A percentile compares a stretch with the other conserved stretches of the same genome.
Conservation (phyloP, 2,329 filamentous ascomycete species). For the Scedosporium boydii region DNA sequence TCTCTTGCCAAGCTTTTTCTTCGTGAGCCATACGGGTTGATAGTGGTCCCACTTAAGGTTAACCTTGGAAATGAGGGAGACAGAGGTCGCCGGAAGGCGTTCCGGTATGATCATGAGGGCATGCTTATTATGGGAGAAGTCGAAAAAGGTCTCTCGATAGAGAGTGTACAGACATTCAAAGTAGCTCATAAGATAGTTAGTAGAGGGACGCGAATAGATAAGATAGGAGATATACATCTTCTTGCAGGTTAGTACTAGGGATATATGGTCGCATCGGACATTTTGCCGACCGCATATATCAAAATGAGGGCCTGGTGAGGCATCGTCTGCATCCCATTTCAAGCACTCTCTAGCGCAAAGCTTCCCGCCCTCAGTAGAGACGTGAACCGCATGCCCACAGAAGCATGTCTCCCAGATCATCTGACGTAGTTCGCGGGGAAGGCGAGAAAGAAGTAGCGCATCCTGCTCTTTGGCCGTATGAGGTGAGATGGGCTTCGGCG, state of each 20-base stretch:
- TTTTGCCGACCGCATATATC: neutral
- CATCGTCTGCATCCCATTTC: neutral
- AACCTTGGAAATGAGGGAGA: slow-evolving; percentile 4
- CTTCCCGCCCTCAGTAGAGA: slow-evolving; percentile 3
- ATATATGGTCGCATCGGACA: slow-evolving; percentile 8
- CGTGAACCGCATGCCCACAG: slow-evolving; percentile 10
- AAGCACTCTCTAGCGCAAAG: slow-evolving; percentile 10
- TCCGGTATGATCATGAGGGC: slow-evolving; percentile 1
- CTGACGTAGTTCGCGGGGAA: slow-evolving; percentile 10
- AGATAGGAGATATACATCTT: slow-evolving; percentile 10
- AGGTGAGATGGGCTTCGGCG: slow-evolving; percentile 12
- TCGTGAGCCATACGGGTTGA: slow-evolving; percentile 1
- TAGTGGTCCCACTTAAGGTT: slow-evolving; percentile 5
- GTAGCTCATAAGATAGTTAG: slow-evolving; percentile 9
- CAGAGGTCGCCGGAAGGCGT: slow-evolving; percentile 1
- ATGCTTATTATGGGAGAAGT: slow-evolving; percentile 8
- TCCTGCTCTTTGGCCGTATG: slow-evolving; percentile 9
- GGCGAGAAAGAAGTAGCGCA: slow-evolving; percentile 8
- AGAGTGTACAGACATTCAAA: slow-evolving; percentile 11
- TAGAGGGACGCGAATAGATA: slow-evolving; percentile 2
- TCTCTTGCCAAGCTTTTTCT: neutral
- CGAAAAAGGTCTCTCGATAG: slow-evolving; percentile 11
- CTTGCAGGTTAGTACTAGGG: slow-evolving; percentile 10
- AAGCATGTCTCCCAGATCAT: slow-evolving; percentile 12
- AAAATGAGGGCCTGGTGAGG: neutral